A percentile compares a stretch with the other conserved stretches of the same genome.
Evolutionary conservation across 2,329 filamentous ascomycete species (phyloP).

Genomic region (Sphaerulina vaccinii): DNA sequence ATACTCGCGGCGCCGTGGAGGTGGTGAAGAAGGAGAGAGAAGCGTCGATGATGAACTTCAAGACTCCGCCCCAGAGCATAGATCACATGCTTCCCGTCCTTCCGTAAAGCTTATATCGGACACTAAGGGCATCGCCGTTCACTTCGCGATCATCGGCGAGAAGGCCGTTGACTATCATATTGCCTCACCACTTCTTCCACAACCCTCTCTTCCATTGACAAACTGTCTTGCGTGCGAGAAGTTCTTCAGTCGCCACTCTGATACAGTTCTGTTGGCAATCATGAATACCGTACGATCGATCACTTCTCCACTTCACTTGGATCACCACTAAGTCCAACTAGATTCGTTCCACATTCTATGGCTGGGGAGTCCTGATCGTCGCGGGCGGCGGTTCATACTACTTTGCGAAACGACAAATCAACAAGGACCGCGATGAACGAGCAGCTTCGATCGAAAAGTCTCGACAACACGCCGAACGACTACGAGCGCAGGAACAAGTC

Average conservation of each 20-base stretch:
- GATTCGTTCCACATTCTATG: slow-evolving; percentile 58
- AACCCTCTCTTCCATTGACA: neutral
- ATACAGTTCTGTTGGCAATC: neutral
- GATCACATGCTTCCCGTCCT: neutral
- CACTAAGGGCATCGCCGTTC: neutral
- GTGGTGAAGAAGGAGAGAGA: neutral
- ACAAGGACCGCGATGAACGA: slow-evolving; percentile 76
- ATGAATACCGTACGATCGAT: slow-evolving; percentile 8
- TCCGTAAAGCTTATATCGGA: slow-evolving; percentile 9
- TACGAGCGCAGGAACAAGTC: slow-evolving; percentile 28
- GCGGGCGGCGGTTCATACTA: slow-evolving; percentile 91
- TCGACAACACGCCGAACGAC: slow-evolving; percentile 30
- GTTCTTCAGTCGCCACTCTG: neutral
- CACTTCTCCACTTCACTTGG: neutral
- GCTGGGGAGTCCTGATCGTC: slow-evolving; percentile 85
- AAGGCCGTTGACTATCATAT: neutral
- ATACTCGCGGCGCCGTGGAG: neutral
- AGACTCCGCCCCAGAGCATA: too few species aligned
- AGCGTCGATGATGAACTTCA: too few species aligned
- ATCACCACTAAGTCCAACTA: slow-evolving; percentile 8
- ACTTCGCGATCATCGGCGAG: slow-evolving; percentile 8
- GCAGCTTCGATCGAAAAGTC: slow-evolving; percentile 69
- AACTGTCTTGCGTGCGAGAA: neutral
- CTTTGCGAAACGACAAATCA: slow-evolving; percentile 93
- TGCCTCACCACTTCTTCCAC: neutral